Evolutionary conservation across 2,329 filamentous ascomycete species (phyloP), one percentile per base, ranked within the genome.

Genomic region (Anthostomella pinea): DNA sequence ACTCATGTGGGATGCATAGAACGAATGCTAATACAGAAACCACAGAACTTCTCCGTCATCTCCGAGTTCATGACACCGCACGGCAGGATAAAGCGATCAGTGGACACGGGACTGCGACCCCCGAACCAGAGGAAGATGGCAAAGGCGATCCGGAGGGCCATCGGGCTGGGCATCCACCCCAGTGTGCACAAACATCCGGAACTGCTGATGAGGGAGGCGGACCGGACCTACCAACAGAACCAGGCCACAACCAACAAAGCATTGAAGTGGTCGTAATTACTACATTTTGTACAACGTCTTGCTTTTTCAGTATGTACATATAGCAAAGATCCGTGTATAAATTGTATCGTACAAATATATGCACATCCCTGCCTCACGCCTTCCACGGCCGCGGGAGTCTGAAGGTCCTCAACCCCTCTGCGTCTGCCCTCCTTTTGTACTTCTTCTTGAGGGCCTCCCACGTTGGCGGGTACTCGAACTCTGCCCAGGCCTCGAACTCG

Each of bases 41-140:
- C n/a, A n/a, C 54, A 95, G 89, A 98, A 98, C 67, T 95, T 95
- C 62, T 80, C 86, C 23, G 79, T 98, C 43, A 85, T 97, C 65
- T 85, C 85, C 20, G 89, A 96, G 62, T 96, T 85, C 62, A 85
- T 93, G 56, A 88, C 86, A 1, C 67, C 82, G 8, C 86, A 87
- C 68, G 93, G 91, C 33, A 80, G 89, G 41, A 96, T 98, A 62
- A 85, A 80, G 66, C 81, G 85, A 60, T 73, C 77, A n/a, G 73
- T 63, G 5, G 70, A 82, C 16, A 97, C 90, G 0, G 88, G 87
- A 10, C 70, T 98, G 43, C 77, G 87, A 39, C 85, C 86, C 3
- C 84, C 87, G 49, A 97, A 97, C 70, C 93, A 98, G 70, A 77
- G 93, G 51, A 89, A 85, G 67, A 81, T 98, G 59, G 86, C 91